phyloP scores from a whole-genome alignment of 129 eudicot species.

The Tanacetum coccineum region DNA sequence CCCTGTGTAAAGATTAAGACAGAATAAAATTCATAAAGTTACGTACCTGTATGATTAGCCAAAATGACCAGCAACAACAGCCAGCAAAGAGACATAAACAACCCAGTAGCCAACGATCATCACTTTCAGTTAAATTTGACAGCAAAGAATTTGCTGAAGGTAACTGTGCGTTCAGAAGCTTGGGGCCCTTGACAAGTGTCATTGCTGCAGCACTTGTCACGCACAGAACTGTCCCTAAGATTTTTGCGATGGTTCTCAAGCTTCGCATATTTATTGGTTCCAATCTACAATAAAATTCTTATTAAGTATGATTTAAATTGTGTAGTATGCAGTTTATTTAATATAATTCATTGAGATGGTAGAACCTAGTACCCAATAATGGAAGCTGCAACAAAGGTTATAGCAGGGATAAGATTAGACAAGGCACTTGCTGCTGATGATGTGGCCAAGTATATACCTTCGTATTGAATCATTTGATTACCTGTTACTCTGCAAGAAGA shows the following conservation, averaged over 20 bases:
- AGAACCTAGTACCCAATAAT: conserved; percentile 48
- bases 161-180: conserved; percentile 46
- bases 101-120: conserved; percentile 65
- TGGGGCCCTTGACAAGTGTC: conserved; percentile 77
- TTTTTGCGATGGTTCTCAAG: conserved; percentile 63
- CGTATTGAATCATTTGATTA: conserved; percentile 59
- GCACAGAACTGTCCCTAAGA: conserved; percentile 62
- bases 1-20: not conserved
- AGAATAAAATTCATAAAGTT: not conserved
- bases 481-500: conserved; percentile 57
- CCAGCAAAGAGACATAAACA: conserved; percentile 67
- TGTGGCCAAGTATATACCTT: conserved; percentile 73
- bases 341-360: not conserved
- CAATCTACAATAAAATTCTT: conserved; percentile 27
- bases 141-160: conserved; percentile 33
- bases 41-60: conserved; percentile 82
- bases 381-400: conserved; percentile 69
- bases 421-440: conserved; percentile 76
- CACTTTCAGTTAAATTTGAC: conserved; percentile 20
- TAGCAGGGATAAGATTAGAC: conserved; percentile 78
- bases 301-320: not conserved
- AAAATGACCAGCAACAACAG: conserved; percentile 74
- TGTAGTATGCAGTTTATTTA: not conserved
- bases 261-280: conserved; percentile 62
- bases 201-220: conserved; percentile 69